A percentile compares a stretch with the other conserved stretches of the same genome.
These are phyloP conservation scores for Kwoniella dendrophila DNA, from an alignment of 768 basidiomycete genomes.

Conservation along the genomic window DNA sequence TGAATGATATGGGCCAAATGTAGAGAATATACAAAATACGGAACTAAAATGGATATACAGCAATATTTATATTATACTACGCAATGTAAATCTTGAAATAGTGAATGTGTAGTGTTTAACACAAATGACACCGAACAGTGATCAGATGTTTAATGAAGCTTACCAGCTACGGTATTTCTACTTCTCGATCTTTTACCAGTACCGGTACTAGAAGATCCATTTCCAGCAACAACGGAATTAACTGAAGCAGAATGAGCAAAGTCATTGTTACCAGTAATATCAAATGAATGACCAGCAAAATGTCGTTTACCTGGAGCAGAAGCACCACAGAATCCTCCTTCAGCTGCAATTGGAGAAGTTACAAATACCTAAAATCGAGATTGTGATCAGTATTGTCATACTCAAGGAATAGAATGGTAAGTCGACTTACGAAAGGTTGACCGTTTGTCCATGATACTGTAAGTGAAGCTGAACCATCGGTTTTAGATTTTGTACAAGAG, in stretches of 20 bases:
- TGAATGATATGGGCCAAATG: too few relatives aligned
- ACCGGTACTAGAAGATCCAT: background rate
- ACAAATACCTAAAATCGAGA: slow-evolving; percentile 19
- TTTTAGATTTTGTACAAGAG: slow-evolving; percentile 25
- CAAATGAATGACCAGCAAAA: background rate
- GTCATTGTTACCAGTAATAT: background rate
- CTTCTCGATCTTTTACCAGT: slow-evolving; percentile 16
- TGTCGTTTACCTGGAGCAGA: slow-evolving; percentile 1
- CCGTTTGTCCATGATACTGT: slow-evolving; percentile 37
- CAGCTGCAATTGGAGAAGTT: slow-evolving; percentile 15
- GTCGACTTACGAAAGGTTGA: slow-evolving; percentile 34
- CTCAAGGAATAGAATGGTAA: background rate
- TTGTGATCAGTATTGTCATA: background rate
- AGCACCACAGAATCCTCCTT: slow-evolving; percentile 23
- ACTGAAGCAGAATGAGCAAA: background rate
- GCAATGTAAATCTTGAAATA: background rate
- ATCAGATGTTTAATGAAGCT: background rate
- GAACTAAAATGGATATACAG: too few relatives aligned
- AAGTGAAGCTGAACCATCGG: slow-evolving; percentile 22
- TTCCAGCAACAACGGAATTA: background rate
- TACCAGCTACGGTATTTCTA: slow-evolving; percentile 5
- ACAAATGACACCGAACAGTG: background rate
- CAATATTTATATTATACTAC: too few relatives aligned
- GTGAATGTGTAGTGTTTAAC: background rate
- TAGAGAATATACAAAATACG: too few relatives aligned